Conservation (phyloP, 495 filamentous ascomycete species). For the Poronia punctata region DNA sequence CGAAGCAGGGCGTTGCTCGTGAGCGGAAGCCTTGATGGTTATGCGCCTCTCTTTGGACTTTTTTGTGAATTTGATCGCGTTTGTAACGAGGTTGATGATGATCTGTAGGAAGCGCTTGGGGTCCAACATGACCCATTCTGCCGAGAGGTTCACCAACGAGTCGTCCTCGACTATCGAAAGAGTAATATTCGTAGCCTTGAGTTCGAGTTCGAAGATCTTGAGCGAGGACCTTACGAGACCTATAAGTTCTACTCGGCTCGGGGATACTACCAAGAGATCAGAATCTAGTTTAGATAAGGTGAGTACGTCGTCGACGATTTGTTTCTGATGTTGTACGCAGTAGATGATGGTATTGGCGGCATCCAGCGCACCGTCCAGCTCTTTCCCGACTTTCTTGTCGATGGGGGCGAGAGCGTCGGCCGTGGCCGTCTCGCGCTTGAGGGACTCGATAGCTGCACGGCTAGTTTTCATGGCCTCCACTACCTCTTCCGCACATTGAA, state of each 20-base stretch:
- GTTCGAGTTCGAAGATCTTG: constrained; percentile 67
- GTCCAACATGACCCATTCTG: constrained; percentile 65
- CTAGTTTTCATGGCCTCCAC: constrained; percentile 39
- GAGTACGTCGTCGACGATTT: constrained; percentile 74
- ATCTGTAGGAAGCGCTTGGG: constrained; percentile 66
- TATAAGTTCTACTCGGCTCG: constrained; percentile 57
- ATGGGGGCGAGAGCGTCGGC: neutral
- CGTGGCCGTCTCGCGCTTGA: neutral
- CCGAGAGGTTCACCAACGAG: constrained; percentile 44
- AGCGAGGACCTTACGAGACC: constrained; percentile 53
- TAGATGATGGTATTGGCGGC: constrained; percentile 68
- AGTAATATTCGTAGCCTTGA: constrained; percentile 57
- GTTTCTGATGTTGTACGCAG: constrained; percentile 71
- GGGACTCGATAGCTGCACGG: constrained; percentile 5
- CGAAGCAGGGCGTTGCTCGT: constrained; percentile 35
- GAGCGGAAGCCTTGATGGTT: constrained; percentile 52
- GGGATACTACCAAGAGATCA: constrained; percentile 60
- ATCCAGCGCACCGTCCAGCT: constrained; percentile 52
- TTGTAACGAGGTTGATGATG: constrained; percentile 62
- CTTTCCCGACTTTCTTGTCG: constrained; percentile 13
- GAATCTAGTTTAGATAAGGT: constrained; percentile 75
- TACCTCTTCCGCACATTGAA: constrained; percentile 67
- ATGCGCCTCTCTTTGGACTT: constrained; percentile 42
- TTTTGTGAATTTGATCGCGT: constrained; percentile 73
- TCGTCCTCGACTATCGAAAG: constrained; percentile 54